Base-by-base conservation (phyloP, 1,284 basidiomycete genomes). In the Mycena sp. region DNA sequence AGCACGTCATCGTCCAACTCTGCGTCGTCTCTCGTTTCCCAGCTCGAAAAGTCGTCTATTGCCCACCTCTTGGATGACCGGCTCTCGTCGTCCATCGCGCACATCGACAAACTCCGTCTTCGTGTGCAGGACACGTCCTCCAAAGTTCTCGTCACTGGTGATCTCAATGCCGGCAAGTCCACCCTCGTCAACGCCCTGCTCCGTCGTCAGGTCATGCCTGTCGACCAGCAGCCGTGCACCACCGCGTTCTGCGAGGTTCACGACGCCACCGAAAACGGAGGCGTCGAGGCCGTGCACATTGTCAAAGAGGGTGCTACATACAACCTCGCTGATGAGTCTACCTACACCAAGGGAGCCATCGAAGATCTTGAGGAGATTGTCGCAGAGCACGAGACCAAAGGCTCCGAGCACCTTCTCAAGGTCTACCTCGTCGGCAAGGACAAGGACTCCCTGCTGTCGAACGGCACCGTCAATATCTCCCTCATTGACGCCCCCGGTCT, bases 401-500 rank as follows among this genome's bases (percentile, higher is more conserved):
- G 85, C 56, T 84, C 83, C 64, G 87, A 91, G 66, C 88, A 86
- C 60, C 82, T 92, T 67, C 82, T 98, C 73, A 95, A 94, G 76
- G 83, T 97, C 25, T 98, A 95, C 76, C 85, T 98, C 58, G 84
- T 87, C 41, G 93, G 94, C 73, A 82, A 90, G 9, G 83, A 89
- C 7, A 86, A 89, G 45, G 88, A 92, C 69, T 96, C 95, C 6
- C 89, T 98, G 51, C 86, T 98, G 63, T 95, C 94, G 81, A 99
- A 99, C 77, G 96, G 96, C 63, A 90, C 97, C 59, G 95, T 98
- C 72, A 95, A 98, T 75, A 99, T 99, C 73, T 96, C 97, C 11
- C 93, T 99, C 71, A 99, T 99, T 76, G 98, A 99, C 72, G 97
- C 96, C 0, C 98, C 98, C 1, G 98, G 98, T 65, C 88, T 99